phyloP scores from a whole-genome alignment of 2,329 filamentous ascomycete species.

The Teratosphaeria destructans region DNA sequence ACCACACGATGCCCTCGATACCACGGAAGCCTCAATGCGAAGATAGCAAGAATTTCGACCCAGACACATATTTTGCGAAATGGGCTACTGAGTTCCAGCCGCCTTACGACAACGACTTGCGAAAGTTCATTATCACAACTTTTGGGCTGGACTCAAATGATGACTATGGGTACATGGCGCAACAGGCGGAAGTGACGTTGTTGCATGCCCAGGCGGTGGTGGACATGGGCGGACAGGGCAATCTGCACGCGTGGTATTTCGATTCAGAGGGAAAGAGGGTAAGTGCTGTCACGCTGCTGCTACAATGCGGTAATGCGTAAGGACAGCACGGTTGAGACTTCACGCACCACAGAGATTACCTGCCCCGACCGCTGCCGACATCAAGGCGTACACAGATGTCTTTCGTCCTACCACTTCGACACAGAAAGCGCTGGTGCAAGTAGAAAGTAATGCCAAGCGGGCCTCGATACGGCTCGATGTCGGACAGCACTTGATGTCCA shows the following conservation, averaged over 20 bases:
- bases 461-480: conserved; percentile 48
- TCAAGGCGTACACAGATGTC: conserved; percentile 56
- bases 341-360: conserved; percentile 5
- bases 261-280: conserved; percentile 25
- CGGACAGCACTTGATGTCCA: conserved; percentile 45
- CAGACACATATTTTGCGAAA: conserved; percentile 33
- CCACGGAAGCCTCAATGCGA: conserved; percentile 27
- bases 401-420: conserved; percentile 53
- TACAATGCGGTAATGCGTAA: not conserved
- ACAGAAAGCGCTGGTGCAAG: conserved; percentile 50
- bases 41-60: conserved; percentile 34
- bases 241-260: conserved; percentile 42
- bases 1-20: conserved; percentile 17
- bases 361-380: conserved; percentile 46
- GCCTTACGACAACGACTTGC: conserved; percentile 34
- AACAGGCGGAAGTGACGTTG: conserved; percentile 38
- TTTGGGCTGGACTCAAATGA: conserved; percentile 38
- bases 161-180: conserved; percentile 42
- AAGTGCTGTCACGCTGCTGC: conserved; percentile 9
- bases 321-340: conserved; percentile 6
- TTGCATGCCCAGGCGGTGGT: conserved; percentile 40
- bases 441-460: conserved; percentile 56
- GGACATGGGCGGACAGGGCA: conserved; percentile 34
- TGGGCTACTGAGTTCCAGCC: conserved; percentile 31
- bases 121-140: conserved; percentile 35